Base-by-base conservation (phyloP, 1,139 yeast species). In the Scheffersomyces lignicola region DNA sequence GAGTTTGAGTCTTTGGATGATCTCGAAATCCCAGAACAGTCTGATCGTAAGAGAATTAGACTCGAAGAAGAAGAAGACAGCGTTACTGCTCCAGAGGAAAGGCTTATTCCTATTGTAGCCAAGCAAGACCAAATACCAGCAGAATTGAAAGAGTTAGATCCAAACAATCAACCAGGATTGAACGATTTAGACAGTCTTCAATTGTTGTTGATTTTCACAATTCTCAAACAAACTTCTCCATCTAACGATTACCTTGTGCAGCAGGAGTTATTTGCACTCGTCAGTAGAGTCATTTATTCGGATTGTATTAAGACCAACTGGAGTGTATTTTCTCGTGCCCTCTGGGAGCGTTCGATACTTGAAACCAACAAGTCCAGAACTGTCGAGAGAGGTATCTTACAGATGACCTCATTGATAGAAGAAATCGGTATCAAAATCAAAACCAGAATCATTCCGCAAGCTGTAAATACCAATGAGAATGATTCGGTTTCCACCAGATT, bases 371-470 rank as follows among this genome's bases (percentile, higher is more conserved):
- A 81, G 44, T 80, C 95, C 3, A 81, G 86, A 53, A 90, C 97
- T 1, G 82, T 90, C 15, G 98, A 94, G 60, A 76, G 98, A 58
- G 97, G 97, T 35, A 81, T 90, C 10, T 68, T 92, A 36, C 98
- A 94, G 60, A 82, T 94, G 83, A 94, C 92, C 34, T 82, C 95
- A 4, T 68, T 94, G 33, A 92, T 90, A 18, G 97, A 90, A 53
- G 97, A 90, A 55, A 68, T 89, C 29, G 96, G 95, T 1, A 70
- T 83, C 39, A 79, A 80, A 38, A 78, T 86, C 34, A 70, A 75
- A 40, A 63, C 82, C 2, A 71, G 82, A 41, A 60, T 80, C 35
- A 71, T 85, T 31, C 88, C 94, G 4, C 58, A 58, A 18, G 72
- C 67, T 3, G 53, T 48, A 15, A 47, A 43, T 13, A 49, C 54